A percentile compares a stretch with the other conserved stretches of the same genome.
Evolutionary conservation across 2,329 filamentous ascomycete species (phyloP).

Genomic region (Ceratocystis eucalypticola): DNA sequence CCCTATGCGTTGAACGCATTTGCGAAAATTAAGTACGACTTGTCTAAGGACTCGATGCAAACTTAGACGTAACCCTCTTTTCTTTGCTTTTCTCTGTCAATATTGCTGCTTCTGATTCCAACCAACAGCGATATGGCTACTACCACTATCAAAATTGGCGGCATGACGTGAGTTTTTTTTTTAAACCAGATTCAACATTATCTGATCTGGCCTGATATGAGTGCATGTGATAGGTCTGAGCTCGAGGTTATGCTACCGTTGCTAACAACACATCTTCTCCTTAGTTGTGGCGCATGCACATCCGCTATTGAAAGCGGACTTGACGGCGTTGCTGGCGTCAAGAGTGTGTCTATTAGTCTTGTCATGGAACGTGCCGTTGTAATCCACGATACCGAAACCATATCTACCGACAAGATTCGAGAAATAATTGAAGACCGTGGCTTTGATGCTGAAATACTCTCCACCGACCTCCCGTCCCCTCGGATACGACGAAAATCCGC

Average conservation of each 20-base stretch:
- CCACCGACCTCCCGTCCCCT: constrained; percentile 56
- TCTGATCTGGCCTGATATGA: too few relatives aligned
- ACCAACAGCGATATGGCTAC: constrained; percentile 49
- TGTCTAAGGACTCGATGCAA: constrained; percentile 9
- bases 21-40: not conserved
- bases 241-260: not conserved
- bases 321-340: constrained; percentile 65
- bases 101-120: constrained; percentile 3
- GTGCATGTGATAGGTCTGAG: not conserved
- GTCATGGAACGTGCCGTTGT: constrained; percentile 94
- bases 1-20: constrained; percentile 6
- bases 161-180: constrained; percentile 53
- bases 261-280: not conserved
- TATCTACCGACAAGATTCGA: constrained; percentile 61
- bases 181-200: not conserved
- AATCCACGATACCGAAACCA: constrained; percentile 64
- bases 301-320: constrained; percentile 91
- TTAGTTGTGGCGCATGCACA: constrained; percentile 72
- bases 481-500: constrained; percentile 27
- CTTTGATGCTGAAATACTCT: constrained; percentile 82
- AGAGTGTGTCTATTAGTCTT: constrained; percentile 78
- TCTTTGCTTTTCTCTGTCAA: constrained; percentile 5
- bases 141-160: constrained; percentile 79
- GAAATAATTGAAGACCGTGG: constrained; percentile 85
- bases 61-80: constrained; percentile 2